Evolutionary conservation across 495 filamentous ascomycete genomes (phyloP).

Genomic region (Glutinoglossum americanum): DNA sequence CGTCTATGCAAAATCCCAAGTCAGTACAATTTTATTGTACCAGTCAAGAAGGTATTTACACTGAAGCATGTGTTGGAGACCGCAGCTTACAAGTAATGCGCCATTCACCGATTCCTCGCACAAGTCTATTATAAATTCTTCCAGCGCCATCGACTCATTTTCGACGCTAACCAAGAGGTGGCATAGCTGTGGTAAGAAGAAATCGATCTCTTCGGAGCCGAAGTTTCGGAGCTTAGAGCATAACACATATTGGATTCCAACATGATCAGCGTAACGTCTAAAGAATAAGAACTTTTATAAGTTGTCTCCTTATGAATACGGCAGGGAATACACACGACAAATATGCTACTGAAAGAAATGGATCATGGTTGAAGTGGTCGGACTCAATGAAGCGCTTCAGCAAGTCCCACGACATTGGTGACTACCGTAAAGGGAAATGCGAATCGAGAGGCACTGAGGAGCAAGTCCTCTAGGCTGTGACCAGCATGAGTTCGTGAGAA

Average conservation of each 20-base stretch:
- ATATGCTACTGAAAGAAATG: constrained; percentile 58
- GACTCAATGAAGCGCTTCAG: constrained; percentile 59
- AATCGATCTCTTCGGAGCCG: constrained; percentile 63
- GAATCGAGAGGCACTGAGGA: neutral
- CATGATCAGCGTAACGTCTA: constrained; percentile 62
- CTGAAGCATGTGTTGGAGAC: constrained; percentile 2
- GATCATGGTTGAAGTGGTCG: constrained; percentile 65
- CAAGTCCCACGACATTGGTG: constrained; percentile 22
- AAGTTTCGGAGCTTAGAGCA: constrained; percentile 64
- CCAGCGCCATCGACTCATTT: constrained; percentile 66
- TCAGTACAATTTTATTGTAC: neutral
- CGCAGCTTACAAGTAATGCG: constrained; percentile 39
- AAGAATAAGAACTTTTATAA: constrained; percentile 7
- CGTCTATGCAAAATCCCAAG: constrained; percentile 28
- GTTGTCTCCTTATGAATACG: constrained; percentile 1
- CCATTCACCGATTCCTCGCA: constrained; percentile 63
- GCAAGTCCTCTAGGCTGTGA: neutral
- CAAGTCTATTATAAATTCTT: constrained; percentile 59
- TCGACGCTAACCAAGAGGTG: constrained; percentile 59
- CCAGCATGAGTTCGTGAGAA: neutral
- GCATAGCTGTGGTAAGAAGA: constrained; percentile 63
- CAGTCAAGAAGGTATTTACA: neutral
- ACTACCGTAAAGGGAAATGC: neutral
- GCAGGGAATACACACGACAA: constrained; percentile 36
- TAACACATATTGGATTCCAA: constrained; percentile 60